Evolutionary conservation across 1,284 basidiomycete genomes (phyloP).

Genomic region (Puccinia triticina): DNA sequence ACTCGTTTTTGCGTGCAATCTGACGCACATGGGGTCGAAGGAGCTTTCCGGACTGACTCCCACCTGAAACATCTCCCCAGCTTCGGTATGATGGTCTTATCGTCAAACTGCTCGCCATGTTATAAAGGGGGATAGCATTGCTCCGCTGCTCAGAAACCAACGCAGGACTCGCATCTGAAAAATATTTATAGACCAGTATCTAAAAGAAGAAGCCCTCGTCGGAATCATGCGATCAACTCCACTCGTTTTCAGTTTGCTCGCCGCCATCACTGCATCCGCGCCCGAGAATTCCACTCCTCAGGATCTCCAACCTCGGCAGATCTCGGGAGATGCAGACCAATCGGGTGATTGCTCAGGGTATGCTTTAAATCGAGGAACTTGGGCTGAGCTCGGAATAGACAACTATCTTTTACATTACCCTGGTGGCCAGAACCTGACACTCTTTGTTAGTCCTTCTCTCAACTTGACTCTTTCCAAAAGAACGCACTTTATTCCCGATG

Average conservation of each 20-base stretch:
- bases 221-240: neutral
- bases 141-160: too few relatives aligned
- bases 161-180: too few relatives aligned
- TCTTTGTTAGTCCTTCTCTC: conserved; percentile 1
- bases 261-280: neutral
- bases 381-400: conserved; percentile 46
- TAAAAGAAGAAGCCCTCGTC: neutral
- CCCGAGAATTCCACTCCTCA: neutral
- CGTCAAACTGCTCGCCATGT: too few relatives aligned
- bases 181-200: too few relatives aligned
- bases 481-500: too few relatives aligned
- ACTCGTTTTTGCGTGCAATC: too few relatives aligned
- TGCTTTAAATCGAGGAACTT: conserved; percentile 44
- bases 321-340: neutral
- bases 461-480: too few relatives aligned
- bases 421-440: conserved; percentile 23
- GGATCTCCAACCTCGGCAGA: neutral
- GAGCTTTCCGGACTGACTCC: too few relatives aligned
- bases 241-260: neutral
- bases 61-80: too few relatives aligned
- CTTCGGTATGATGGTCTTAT: too few relatives aligned
- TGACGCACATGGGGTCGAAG: too few relatives aligned
- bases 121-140: too few relatives aligned
- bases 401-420: conserved; percentile 46
- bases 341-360: conserved; percentile 37